Evolutionary conservation across 2,329 filamentous ascomycete species (phyloP).

Genomic region (Leptosphaerulina australis): DNA sequence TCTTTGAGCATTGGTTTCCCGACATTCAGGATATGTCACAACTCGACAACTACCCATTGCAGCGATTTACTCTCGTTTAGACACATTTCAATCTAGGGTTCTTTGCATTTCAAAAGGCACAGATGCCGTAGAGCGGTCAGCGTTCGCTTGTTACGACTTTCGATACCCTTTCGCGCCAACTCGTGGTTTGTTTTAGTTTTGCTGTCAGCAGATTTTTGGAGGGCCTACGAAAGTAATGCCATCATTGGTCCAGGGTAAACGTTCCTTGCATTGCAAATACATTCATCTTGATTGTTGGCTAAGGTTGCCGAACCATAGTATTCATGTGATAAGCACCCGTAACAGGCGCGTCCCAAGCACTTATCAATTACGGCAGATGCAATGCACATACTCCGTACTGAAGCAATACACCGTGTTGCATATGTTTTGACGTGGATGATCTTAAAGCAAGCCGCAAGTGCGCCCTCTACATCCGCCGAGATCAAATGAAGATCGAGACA

Average conservation of each 20-base stretch:
- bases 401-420: too few species aligned
- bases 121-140: conserved; percentile 5
- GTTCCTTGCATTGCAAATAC: not conserved
- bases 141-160: conserved; percentile 11
- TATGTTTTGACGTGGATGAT: too few species aligned
- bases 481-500: too few species aligned
- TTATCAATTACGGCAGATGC: not conserved
- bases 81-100: not conserved
- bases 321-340: not conserved
- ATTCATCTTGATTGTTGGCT: too few species aligned
- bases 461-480: too few species aligned
- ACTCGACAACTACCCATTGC: conserved; percentile 39
- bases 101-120: not conserved
- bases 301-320: not conserved
- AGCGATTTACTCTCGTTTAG: conserved; percentile 40
- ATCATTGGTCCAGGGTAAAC: not conserved
- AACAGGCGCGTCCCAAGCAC: not conserved
- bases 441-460: too few species aligned
- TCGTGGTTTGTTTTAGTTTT: not conserved
- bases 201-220: not conserved
- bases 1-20: conserved; percentile 46
- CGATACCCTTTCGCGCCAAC: conserved; percentile 15
- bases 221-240: not conserved
- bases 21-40: conserved; percentile 47
- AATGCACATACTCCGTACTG: not conserved